Conservation (phyloP, 23 red algal genomes). For the Gracilaria domingensis region DNA sequence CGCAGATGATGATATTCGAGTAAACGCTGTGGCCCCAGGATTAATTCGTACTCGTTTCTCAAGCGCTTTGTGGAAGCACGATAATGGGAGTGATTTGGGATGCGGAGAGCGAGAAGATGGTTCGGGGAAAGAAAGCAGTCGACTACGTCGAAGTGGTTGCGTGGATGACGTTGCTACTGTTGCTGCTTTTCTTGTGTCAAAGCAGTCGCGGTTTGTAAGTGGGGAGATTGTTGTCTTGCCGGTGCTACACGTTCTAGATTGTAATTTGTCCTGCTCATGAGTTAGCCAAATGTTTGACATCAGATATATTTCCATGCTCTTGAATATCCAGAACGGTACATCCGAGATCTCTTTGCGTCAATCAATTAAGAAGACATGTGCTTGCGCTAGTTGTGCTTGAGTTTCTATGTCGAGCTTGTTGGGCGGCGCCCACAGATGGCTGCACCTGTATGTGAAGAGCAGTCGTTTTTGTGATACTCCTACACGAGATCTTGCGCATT, state of each 20-base stretch:
- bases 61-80: slow-evolving; percentile 45
- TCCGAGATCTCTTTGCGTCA: too few species aligned
- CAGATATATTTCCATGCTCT: too few species aligned
- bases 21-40: slow-evolving; percentile 77
- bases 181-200: slow-evolving; percentile 52
- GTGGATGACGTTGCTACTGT: slow-evolving; percentile 66
- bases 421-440: too few species aligned
- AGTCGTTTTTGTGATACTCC: too few species aligned
- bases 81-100: neutral
- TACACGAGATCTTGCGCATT: too few species aligned
- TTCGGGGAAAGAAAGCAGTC: neutral
- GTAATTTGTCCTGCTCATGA: slow-evolving; percentile 15
- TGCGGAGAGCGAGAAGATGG: neutral
- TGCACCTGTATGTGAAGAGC: too few species aligned
- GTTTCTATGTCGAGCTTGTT: too few species aligned
- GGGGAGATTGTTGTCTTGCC: slow-evolving; percentile 78
- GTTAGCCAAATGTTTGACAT: too few species aligned
- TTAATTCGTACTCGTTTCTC: slow-evolving; percentile 64
- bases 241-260: slow-evolving; percentile 65
- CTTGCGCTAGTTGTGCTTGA: too few species aligned
- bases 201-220: slow-evolving; percentile 65
- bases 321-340: too few species aligned
- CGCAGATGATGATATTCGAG: slow-evolving; percentile 56
- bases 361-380: too few species aligned
- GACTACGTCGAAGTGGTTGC: slow-evolving; percentile 23